Evolutionary conservation across 2,329 filamentous ascomycete species (phyloP), one percentile per base, ranked within the genome.

Genomic region (Rhinocladiella mackenziei): DNA sequence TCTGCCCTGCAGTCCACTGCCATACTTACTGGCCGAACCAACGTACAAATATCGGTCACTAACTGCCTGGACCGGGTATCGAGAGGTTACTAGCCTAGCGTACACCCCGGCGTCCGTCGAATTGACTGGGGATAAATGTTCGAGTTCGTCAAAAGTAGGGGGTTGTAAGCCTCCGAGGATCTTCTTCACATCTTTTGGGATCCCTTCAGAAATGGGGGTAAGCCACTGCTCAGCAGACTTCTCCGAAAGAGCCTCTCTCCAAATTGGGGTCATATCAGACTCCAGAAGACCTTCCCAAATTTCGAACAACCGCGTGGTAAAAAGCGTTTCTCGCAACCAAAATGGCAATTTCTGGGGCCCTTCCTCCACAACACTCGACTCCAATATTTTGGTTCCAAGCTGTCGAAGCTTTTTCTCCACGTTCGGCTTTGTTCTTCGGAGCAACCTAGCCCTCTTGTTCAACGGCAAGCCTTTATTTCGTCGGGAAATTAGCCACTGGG

Each of bases 41-140:
- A 34, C 31, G 15, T 34, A 34, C 15, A 34, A 34, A 6, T 34
- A 34, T 34, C 31, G 13, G 7, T 34, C 31, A 34, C 17, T 34
- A 17, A n/a, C n/a, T n/a, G n/a, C n/a, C n/a, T n/a, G 31, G 17
- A 34, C 14, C 31, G 13, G 13, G 15, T 34, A 20, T n/a, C 31
- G 31, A 34, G 31, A 34, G 17, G 13, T 34, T 9, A 34, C 13
- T 18, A 18, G 31, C 31, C 31, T 34, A 34, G 31, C 31, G n/a
- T 34, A 34, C 31, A 34, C 31, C 17, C 31, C 31, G 19, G 31
- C 31, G 15, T 34, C 8, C 17, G 31, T 34, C 31, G 31, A 18
- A 19, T 34, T n/a, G 14, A 34, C 31, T 17, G 13, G 31, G 4
- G 13, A 26, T 26, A 26, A 26, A 26, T n/a, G 23, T 26, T 26